phyloP scores from a whole-genome alignment of 176 grass and related monocot genomes.

The Themeda triandra region DNA sequence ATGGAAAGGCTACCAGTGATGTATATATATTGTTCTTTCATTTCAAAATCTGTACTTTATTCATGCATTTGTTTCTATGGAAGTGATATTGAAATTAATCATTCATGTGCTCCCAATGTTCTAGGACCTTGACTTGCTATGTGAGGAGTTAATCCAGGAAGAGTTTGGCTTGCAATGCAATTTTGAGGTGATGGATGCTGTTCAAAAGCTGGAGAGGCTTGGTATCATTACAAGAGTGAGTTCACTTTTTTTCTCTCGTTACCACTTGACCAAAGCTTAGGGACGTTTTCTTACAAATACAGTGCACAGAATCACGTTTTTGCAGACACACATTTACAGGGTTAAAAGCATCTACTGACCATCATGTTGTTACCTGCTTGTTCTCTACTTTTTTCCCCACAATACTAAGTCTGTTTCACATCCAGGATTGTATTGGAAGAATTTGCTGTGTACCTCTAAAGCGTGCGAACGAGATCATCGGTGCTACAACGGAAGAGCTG shows the following conservation, averaged over 20 bases:
- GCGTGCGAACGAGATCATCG: constrained; percentile 85
- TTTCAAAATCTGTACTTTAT: neutral
- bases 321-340: neutral
- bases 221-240: constrained; percentile 92
- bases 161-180: constrained; percentile 89
- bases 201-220: constrained; percentile 88
- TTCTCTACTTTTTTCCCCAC: neutral
- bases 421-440: constrained; percentile 89
- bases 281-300: neutral
- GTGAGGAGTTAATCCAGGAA: constrained; percentile 93
- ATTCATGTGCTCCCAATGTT: constrained; percentile 7
- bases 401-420: neutral
- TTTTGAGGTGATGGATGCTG: constrained; percentile 94
- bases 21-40: constrained; percentile 35
- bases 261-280: neutral
- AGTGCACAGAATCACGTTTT: neutral
- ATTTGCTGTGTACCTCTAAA: constrained; percentile 76
- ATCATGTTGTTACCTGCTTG: neutral
- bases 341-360: neutral
- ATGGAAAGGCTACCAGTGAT: constrained; percentile 83
- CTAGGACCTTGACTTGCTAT: constrained; percentile 91
- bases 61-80: neutral
- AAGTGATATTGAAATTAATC: neutral
- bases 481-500: constrained; percentile 79
- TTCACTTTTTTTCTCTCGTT: constrained; percentile 15